Evolutionary conservation across 2,329 filamentous ascomycete genomes (phyloP), one percentile per base, ranked within the genome.

Genomic region (Cordyceps javanica): DNA sequence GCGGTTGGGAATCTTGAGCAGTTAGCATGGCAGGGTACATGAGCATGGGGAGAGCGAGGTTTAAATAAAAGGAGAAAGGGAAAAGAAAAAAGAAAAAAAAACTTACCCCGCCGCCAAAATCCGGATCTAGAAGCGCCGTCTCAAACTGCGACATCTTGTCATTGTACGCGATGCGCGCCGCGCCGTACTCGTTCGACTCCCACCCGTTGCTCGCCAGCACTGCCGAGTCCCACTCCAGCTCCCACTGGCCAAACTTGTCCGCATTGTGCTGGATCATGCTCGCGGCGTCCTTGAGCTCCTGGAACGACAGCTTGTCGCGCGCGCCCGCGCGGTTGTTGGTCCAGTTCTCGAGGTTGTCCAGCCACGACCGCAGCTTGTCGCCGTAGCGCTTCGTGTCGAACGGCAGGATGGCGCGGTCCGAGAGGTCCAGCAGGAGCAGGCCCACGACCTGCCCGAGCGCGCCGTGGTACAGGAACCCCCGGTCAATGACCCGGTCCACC

Each of bases 341-440:
- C 76, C 89, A 93, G 23, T 79, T 73, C 60, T 85, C 80, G 3
- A 97, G 73, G 30, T 87, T 82, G 16, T 82, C 77, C 3, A 88
- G 77, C 75, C 91, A 93, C 9, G 73, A 71, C 5, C 77, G 75
- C 1, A 97, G 73, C 2, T 81, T 79, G 19, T 78, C 71, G 13
- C 87, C 89, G 69, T 96, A 97, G 32, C 82, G 81, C 25, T 80
- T 73, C 70, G 96, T 77, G 67, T 96, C 90, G 63, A 95, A 91
- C 0, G 92, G 91, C 26, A 97, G 68, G 58, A 97, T 80, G 13
- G 90, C 87, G 21, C 85, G 83, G 67, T 97, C 91, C 1, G 89
- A 80, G 13, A 97, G 80, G 65, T 97, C 92, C 21, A 97, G 82
- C 55, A 94, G 81, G n/a, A 97, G 76, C 3, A 97, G 77, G 1